These are phyloP conservation scores for Hermanozyma aechmeae DNA, from an alignment of 805 yeast genomes.

Conservation along the genomic window DNA sequence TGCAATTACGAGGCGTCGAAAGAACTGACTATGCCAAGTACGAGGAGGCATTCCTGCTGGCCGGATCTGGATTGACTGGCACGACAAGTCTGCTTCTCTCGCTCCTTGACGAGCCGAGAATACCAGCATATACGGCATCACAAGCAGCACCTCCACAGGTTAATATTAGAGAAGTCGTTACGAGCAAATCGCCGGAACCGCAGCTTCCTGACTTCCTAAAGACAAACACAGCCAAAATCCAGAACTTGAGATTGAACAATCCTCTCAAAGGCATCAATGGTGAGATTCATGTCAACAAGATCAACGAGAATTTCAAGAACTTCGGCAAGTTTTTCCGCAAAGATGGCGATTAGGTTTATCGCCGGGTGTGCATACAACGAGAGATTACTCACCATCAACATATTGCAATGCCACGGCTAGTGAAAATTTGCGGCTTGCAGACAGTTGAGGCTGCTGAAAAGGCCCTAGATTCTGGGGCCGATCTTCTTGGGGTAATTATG, in stretches of 20 bases:
- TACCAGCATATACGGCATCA: constrained; percentile 8
- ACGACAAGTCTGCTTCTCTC: no score
- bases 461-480: constrained; percentile 68
- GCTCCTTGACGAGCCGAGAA: no score
- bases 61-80: no score
- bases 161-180: constrained; percentile 4
- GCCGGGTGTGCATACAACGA: no score
- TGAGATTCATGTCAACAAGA: constrained; percentile 52
- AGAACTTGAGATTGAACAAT: constrained; percentile 35
- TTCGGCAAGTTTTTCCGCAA: constrained; percentile 46
- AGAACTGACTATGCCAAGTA: constrained; percentile 18
- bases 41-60: no score
- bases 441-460: constrained; percentile 56
- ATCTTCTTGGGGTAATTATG: constrained; percentile 73
- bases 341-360: constrained; percentile 11
- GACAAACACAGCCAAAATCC: constrained; percentile 23
- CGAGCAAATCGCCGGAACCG: constrained; percentile 19
- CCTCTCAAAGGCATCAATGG: constrained; percentile 34
- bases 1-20: constrained; percentile 52
- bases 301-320: constrained; percentile 57
- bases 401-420: constrained; percentile 35
- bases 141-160: constrained; percentile 7
- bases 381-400: no score
- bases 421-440: constrained; percentile 80
- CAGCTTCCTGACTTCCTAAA: constrained; percentile 11